Base-by-base conservation (phyloP, 768 basidiomycete genomes). In the Phlebiopsis flavidoalba region DNA sequence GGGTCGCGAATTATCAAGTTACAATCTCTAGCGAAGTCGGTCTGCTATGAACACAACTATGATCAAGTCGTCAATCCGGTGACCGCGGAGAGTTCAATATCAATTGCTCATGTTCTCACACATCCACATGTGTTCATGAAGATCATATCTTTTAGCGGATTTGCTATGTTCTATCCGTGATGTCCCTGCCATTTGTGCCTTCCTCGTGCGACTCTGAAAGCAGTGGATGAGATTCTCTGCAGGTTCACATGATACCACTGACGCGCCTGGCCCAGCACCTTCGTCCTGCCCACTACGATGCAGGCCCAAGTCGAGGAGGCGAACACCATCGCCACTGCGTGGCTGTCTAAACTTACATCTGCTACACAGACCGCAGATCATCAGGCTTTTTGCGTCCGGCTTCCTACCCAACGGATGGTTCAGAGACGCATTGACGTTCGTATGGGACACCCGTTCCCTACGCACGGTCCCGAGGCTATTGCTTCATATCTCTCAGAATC, bases 381-480 rank as follows among this genome's bases (percentile, higher is more conserved):
- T 3, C 57, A 66, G 3, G 69, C 61, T 2, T 61, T n/a, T 72
- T 8, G 62, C 62, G 0, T 59, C 69, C 11, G 54, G 54, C 17
- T 75, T 80, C 64, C 70, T 72, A 4, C 66, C 71, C 1, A 58
- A 69, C 43, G 79, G 78, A 14, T 79, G 72, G 70, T 70, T 79
- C 36, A 70, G 77, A 3, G 79, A 82, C 63, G 57, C 76, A 19
- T 73, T 81, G 51, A 69, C 73, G 12, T 77, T 82, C 65, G 74
- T 73, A 1, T 81, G 79, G 80, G 72, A 77, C 63, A 71, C 70
- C 36, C 75, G 77, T 19, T 64, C 77, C 2, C 69, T 79, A 10
- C 61, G 67, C n/a, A n/a, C 24, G 76, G 76, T 2, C 68, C 47
- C n/a, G 69, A 70, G 1, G 73, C 73, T 52, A 77, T 80, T 19